A percentile compares a stretch with the other conserved stretches of the same genome.
Evolutionary conservation across 1,284 basidiomycete species (phyloP).

Genomic region (Tylopilus sp.): DNA sequence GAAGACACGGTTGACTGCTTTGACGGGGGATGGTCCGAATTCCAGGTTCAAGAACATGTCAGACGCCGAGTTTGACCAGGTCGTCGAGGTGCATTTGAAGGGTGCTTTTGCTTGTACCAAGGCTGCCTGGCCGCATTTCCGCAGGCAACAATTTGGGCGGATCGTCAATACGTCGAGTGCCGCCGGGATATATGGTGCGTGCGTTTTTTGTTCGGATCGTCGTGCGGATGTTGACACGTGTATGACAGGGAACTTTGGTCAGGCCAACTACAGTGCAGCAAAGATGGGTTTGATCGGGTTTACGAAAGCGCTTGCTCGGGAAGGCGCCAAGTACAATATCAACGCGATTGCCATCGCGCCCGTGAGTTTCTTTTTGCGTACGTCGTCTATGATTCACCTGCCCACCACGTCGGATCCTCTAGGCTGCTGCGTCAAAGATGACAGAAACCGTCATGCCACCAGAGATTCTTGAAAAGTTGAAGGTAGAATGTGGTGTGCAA

Average conservation of each 20-base stretch:
- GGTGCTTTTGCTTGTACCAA: conserved; percentile 95
- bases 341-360: conserved; percentile 87
- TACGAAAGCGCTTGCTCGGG: conserved; percentile 87
- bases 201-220: neutral
- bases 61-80: conserved; percentile 84
- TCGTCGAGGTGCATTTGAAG: conserved; percentile 90
- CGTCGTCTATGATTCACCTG: neutral
- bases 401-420: conserved; percentile 1
- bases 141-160: conserved; percentile 91
- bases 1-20: neutral
- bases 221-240: neutral
- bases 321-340: conserved; percentile 94
- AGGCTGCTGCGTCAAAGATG: conserved; percentile 93
- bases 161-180: conserved; percentile 92
- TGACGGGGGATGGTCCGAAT: no score
- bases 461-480: conserved; percentile 91
- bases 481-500: conserved; percentile 42
- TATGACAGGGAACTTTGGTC: conserved; percentile 85
- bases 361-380: conserved; percentile 43
- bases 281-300: conserved; percentile 91
- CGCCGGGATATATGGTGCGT: conserved; percentile 75
- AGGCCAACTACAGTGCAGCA: conserved; percentile 89
- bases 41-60: conserved; percentile 88
- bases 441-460: conserved; percentile 94
- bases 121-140: conserved; percentile 95